Percentiles rank a stretch among this genome's conserved stretches.
phyloP scores from a whole-genome alignment of 2,329 filamentous ascomycete species.

The Chrysoporthe deuterocubensis region DNA sequence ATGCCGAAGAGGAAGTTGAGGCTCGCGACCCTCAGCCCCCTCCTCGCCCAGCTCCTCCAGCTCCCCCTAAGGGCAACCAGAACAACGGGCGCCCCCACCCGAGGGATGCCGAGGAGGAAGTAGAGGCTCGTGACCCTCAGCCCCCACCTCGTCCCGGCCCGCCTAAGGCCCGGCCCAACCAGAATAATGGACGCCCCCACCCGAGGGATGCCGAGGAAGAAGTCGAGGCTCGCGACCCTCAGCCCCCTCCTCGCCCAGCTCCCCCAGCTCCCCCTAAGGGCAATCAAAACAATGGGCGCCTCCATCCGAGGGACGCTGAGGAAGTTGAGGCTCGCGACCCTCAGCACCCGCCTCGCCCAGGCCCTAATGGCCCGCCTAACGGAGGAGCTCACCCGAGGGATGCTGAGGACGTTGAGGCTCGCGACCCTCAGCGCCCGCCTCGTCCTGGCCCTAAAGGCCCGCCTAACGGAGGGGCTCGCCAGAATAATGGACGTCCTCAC shows the following conservation, averaged over 20 bases:
- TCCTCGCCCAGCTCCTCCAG: neutral
- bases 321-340: neutral
- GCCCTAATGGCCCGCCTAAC: neutral
- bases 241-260: neutral
- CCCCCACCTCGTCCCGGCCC: neutral
- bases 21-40: neutral
- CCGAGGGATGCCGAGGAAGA: neutral
- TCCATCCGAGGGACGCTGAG: neutral
- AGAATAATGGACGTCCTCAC: constrained; percentile 4
- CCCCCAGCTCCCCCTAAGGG: neutral
- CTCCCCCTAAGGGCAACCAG: neutral
- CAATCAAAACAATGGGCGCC: neutral
- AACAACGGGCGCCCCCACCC: neutral
- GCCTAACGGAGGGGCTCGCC: neutral
- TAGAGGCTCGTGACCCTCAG: constrained; percentile 1
- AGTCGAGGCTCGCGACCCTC: neutral
- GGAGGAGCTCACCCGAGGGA: neutral
- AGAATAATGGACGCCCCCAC: neutral
- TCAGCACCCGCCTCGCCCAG: neutral
- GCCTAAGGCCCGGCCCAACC: neutral
- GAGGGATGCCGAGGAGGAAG: neutral
- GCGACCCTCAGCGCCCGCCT: neutral
- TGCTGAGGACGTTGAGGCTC: neutral
- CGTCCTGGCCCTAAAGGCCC: neutral
- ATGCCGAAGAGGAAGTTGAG: neutral